Evolutionary conservation across 2,329 filamentous ascomycete species (phyloP).

Genomic region (Gliomastix tumulicola): DNA sequence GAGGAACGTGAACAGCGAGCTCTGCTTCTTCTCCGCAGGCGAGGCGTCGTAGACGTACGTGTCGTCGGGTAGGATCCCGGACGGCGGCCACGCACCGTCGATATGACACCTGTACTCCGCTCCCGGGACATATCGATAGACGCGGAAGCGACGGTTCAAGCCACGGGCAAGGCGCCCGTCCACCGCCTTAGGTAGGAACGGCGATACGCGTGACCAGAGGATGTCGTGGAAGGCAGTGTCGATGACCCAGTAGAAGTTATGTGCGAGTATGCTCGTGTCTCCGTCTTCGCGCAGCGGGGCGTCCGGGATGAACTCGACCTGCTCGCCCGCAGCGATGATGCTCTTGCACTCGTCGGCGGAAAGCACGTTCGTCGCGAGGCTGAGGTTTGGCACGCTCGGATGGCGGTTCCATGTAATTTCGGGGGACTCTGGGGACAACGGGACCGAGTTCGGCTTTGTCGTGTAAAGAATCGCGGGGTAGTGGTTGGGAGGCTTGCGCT

Average conservation of each 20-base stretch:
- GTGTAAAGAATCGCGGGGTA: constrained; percentile 61
- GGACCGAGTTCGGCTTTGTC: constrained; percentile 48
- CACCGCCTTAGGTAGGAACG: constrained; percentile 48
- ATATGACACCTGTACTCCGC: constrained; percentile 68
- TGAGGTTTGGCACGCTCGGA: constrained; percentile 54
- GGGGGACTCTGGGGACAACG: constrained; percentile 34
- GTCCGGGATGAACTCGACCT: constrained; percentile 59
- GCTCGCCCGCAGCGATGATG: constrained; percentile 61
- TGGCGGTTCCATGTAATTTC: constrained; percentile 50
- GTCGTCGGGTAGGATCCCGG: constrained; percentile 49
- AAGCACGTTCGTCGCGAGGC: constrained; percentile 53
- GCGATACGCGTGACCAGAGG: constrained; percentile 54
- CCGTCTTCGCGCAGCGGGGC: constrained; percentile 60
- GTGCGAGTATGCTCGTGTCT: constrained; percentile 58
- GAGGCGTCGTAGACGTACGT: constrained; percentile 63
- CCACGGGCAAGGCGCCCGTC: constrained; percentile 52
- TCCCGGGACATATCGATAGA: constrained; percentile 66
- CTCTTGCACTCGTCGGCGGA: constrained; percentile 54
- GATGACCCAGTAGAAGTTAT: constrained; percentile 70
- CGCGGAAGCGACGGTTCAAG: constrained; percentile 62
- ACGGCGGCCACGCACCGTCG: constrained; percentile 67
- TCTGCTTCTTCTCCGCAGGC: constrained; percentile 50
- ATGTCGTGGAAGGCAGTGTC: constrained; percentile 56
- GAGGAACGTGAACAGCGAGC: constrained; percentile 62
- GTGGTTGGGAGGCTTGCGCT: constrained; percentile 61